Evolutionary conservation across 2,329 filamentous ascomycete species (phyloP), one percentile per base, ranked within the genome.

Genomic region (Fusarium torreyae): DNA sequence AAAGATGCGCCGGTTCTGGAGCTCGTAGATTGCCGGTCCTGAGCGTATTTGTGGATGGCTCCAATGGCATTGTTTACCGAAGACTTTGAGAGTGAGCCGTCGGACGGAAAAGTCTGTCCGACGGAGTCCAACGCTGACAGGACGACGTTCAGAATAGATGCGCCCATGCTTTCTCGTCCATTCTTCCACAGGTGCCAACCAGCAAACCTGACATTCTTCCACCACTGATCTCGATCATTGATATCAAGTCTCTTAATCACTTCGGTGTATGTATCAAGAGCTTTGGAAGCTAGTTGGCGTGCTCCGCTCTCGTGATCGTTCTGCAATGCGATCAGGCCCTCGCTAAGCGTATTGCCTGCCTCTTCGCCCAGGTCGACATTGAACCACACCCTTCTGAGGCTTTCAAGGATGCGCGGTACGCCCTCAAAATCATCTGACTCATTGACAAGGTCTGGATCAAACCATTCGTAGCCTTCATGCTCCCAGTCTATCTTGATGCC

Each of bases 171-270:
- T 66, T 89, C 88, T n/a, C 88, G 84, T 0, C 88, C 88, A 55
- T 89, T 89, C 71, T 89, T 89, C 77, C 86, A 88, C 2, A 92
- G 78, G 75, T 91, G 87, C 86, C 90, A 92, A 4, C 84, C 87
- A 3, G 81, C 82, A 79, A 87, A 83, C 15, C 87, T 81, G n/a
- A 86, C 75, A 28, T 82, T 83, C 26, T 75, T 76, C 88, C 89
- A 92, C 84, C 88, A 89, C 8, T 75, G 76, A 1, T 82, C 76
- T 72, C 56, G 3, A 11, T 68, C 49, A 1, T 44, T 73, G 28
- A 31, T 49, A 8, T 77, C 75, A 38, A 83, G 77, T 48, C 75
- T 72, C 7, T 67, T 62, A 4, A 86, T 75, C 4, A 89, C 79
- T 11, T 85, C 78, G 7, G 81, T 77, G 24, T 92, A 82, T 1